Base-by-base conservation (phyloP, 208 protist species). In the Leishmania gerbilli region DNA sequence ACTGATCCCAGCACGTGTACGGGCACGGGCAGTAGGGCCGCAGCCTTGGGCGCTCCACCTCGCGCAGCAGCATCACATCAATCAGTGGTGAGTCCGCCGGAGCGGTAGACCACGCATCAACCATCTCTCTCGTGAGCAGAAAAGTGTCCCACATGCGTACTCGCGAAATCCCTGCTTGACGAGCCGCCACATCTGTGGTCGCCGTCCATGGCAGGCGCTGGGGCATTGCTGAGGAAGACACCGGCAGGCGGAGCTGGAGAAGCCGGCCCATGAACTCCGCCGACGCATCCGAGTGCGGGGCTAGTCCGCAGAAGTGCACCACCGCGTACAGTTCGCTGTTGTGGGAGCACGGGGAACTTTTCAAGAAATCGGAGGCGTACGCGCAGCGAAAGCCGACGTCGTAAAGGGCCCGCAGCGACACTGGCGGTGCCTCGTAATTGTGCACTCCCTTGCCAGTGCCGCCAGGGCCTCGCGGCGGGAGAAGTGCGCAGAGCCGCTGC, bases 1-100 rank as follows among this genome's bases (percentile, higher is more conserved):
- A 95, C 79, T 98, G 96, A 80, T 98, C 94, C 93, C 94, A 98
- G 84, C 94, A 97, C 31, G 96, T 98, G 86, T 93, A 97, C 3
- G 94, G 92, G 71, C 91, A 94, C 0, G 92, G 89, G 84, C 88
- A 91, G 84, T 92, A 93, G 4, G 81, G 76, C 9, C 60, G 80
- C 47, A 82, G 64, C 51, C 77, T 74, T 27, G 74, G 81, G 45
- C 34, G 71, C 31, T 77, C 76, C 71, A 77, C 45, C 79, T 79
- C 77, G 69, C 27, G 45, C 74, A 86, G 40, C 27, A 84, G 45
- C 71, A 77, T 31, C 55, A 47, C 56, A 53, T 88, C 75, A 17
- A 83, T 74, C 69, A 34, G 19, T 51, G 27, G 45, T 9, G 42
- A 51, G 45, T 74, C 58, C 49, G 67, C 34, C 17, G 60, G 53